Base-by-base conservation (phyloP, 495 filamentous ascomycete species). In the Cairneyella variabilis region DNA sequence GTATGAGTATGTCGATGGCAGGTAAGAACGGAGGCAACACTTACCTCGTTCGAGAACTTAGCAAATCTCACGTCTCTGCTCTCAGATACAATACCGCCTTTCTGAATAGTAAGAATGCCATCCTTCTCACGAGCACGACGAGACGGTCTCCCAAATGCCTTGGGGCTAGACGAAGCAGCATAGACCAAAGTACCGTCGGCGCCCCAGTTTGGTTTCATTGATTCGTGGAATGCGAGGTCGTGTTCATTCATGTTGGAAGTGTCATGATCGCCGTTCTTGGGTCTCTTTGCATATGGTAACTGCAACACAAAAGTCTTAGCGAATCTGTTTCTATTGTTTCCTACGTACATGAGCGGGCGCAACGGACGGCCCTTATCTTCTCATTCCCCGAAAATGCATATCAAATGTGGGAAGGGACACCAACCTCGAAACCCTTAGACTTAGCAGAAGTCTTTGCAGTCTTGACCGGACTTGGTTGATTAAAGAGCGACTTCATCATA, bases 401-500 rank as follows among this genome's bases (percentile, higher is more conserved):
- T 68, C 61, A 66, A 63, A 56, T 55, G 63, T 46, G 28, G 64
- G 63, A 67, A 67, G 65, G 75, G 68, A 69, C 63, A 84, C 87
- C 84, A 80, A 91, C 88, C 88, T 91, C 77, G 65, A 89, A 79
- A 65, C 83, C 83, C 64, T 80, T 82, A 56, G 70, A 71, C 53
- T 73, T 75, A 41, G 61, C 64, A 44, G 64, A 65, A 50, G 71
- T 66, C 61, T 72, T 71, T 53, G 71, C 74, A 45, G 65, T 60
- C 60, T 71, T 72, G 27, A 57, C 62, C 42, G 72, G 71, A 17
- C 66, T 68, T 9, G 84, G 79, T 58, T 82, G 75, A 45, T 79
- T 82, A 66, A 91, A 95, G 42, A 96, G 65, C 40, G 89, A 95
- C 61, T 95, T 86, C 90, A 95, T 95, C 67, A 96, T 64, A 70